Base-by-base conservation (phyloP, 371 early-diverging fungal species). In the Chytridium lagenaria region DNA sequence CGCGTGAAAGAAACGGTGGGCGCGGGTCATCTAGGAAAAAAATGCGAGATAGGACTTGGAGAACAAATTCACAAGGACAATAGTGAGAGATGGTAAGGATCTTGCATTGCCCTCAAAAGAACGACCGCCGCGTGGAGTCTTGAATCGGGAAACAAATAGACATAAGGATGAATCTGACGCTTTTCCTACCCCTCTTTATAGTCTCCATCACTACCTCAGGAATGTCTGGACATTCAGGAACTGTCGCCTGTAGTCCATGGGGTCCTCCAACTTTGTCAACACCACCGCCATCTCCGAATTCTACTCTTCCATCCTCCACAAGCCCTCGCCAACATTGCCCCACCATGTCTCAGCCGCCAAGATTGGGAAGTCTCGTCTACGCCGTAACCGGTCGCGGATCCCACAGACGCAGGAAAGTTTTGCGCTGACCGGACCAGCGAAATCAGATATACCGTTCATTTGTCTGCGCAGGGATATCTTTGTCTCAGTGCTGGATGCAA, bases 221-320 rank as follows among this genome's bases (percentile, higher is more conserved):
- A 55, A 55, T 55, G 55, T 26, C 55, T 55, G 55, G 55, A 55
- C 26, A 7, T 55, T 55, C 55, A 16, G 55, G 55, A 26, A 55
- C 55, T 7, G 16, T 55, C 55, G 55, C 55, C 30, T 55, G 55
- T 26, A 55, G 55, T 26, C 55, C 55, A 15, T 55, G 26, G 16
- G 55, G 55, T 26, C 55, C 26, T 55, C 55, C 30, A 55, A 7
- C 55, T 28, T 16, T 26, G 26, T 55, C 55, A 55, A 55, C 55
- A 28, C 26, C 19, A 55, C 55, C 55, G 55, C 55, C 55, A 28
- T 55, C 23, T 16, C 55, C 55, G 16, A 16, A 10, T 55, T 55
- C 26, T 55, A 55, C 30, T 55, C 55, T 28, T 23, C 55, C 55
- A 16, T 55, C 55, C 10, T 26, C 55, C 26, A 10, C 10, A 5